A percentile compares a stretch with the other conserved stretches of the same genome.
Conservation (phyloP, 2,329 filamentous ascomycete genomes). For the Pseudogymnoascus sp. region DNA sequence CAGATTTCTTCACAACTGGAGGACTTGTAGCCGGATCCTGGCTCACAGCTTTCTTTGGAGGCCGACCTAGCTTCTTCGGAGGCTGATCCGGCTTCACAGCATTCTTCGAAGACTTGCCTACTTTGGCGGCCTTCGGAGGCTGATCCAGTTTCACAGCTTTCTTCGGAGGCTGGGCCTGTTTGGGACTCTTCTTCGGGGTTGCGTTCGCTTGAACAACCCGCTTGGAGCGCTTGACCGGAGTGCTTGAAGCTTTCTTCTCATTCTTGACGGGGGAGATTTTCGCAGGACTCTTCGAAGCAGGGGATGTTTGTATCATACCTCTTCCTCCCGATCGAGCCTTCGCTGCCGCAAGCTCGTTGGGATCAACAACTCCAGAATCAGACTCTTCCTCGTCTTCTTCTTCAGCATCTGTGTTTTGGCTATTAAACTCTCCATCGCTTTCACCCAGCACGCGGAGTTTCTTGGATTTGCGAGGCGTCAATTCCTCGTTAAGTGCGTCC, state of each 20-base stretch:
- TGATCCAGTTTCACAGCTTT: not conserved
- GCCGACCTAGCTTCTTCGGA: not conserved
- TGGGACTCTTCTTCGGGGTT: not conserved
- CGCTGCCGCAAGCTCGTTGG: not conserved
- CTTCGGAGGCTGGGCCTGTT: not conserved
- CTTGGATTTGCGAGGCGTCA: not conserved
- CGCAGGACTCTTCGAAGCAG: not conserved
- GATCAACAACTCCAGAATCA: not conserved
- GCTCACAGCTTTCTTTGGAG: not conserved
- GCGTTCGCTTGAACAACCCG: not conserved
- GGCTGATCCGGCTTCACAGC: not conserved
- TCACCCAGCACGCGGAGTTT: not conserved
- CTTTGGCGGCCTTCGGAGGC: no score
- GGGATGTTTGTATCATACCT: not conserved
- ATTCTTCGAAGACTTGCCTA: no score
- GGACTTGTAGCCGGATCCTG: not conserved
- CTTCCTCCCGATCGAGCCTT: constrained; percentile 4
- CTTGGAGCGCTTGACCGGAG: not conserved
- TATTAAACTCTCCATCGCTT: constrained; percentile 16
- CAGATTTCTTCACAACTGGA: not conserved
- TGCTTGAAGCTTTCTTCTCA: not conserved
- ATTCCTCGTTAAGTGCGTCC: constrained; percentile 15
- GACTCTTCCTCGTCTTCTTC: constrained; percentile 12
- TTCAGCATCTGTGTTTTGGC: constrained; percentile 11
- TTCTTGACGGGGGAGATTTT: not conserved